Evolutionary conservation across 2,329 filamentous ascomycete species (phyloP).

Genomic region (Claviceps sp.): DNA sequence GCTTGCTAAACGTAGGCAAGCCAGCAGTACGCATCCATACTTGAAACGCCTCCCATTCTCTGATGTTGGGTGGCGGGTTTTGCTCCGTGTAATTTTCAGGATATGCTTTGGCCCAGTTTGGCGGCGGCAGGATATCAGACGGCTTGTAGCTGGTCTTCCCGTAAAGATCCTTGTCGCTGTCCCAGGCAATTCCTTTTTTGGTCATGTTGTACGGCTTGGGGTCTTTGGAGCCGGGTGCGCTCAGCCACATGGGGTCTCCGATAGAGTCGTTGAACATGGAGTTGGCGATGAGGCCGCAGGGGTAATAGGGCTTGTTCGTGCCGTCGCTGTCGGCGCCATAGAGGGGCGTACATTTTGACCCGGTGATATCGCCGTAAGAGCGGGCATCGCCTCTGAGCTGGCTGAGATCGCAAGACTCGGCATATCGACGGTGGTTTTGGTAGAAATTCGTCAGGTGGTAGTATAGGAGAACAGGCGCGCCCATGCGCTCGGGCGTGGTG

Average conservation of each 20-base stretch:
- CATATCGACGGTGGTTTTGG: conserved; percentile 95
- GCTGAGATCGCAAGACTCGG: conserved; percentile 71
- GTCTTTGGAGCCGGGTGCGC: conserved; percentile 23
- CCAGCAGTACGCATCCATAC: conserved; percentile 99
- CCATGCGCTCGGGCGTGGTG: conserved; percentile 63
- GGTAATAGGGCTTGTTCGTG: conserved; percentile 66
- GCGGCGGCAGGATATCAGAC: conserved; percentile 61
- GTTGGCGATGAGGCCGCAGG: conserved; percentile 91
- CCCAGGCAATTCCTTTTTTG: conserved; percentile 73
- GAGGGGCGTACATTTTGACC: conserved; percentile 65
- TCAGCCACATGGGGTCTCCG: conserved; percentile 47
- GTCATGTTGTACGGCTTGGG: conserved; percentile 58
- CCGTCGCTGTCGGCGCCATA: conserved; percentile 28
- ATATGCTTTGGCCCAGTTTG: conserved; percentile 68
- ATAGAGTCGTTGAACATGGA: conserved; percentile 96
- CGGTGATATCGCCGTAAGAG: conserved; percentile 44
- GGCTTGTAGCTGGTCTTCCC: conserved; percentile 52
- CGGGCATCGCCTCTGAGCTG: conserved; percentile 65
- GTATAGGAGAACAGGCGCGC: conserved; percentile 78
- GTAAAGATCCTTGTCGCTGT: conserved; percentile 70
- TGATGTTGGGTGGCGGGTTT: conserved; percentile 56
- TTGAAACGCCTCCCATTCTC: conserved; percentile 73
- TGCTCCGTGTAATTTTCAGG: conserved; percentile 54
- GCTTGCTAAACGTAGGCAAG: conserved; percentile 85
- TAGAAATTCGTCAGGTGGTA: conserved; percentile 97